phyloP scores from a whole-genome alignment of 2,329 filamentous ascomycete species.

The Colletotrichum lini region DNA sequence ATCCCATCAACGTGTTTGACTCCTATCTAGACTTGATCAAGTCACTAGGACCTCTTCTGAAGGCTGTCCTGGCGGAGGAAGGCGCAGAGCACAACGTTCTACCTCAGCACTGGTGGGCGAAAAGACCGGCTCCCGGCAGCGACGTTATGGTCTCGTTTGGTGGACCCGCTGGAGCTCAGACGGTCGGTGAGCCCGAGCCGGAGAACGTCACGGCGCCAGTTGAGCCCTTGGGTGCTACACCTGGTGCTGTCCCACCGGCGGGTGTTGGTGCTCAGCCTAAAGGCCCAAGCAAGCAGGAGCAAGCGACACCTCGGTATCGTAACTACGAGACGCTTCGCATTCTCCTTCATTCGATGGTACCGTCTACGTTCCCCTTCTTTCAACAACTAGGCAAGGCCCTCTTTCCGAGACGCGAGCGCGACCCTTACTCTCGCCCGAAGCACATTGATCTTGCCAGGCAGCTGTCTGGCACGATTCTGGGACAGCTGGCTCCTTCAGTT shows the following conservation, averaged over 20 bases:
- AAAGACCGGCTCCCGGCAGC: conserved; percentile 36
- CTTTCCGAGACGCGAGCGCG: conserved; percentile 80
- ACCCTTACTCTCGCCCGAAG: conserved; percentile 69
- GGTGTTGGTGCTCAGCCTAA: conserved; percentile 46
- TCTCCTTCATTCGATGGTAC: conserved; percentile 83
- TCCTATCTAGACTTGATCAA: conserved; percentile 83
- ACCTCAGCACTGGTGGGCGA: conserved; percentile 74
- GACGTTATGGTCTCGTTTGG: conserved; percentile 31
- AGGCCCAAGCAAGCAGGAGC: conserved; percentile 61
- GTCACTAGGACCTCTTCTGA: conserved; percentile 82
- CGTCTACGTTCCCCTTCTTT: conserved; percentile 86
- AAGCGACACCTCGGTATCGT: conserved; percentile 64
- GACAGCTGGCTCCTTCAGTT: conserved; percentile 71
- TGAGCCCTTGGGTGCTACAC: conserved; percentile 49
- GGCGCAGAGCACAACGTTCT: conserved; percentile 81
- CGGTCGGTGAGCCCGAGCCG: conserved; percentile 44
- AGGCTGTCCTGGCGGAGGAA: conserved; percentile 88
- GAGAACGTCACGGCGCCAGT: conserved; percentile 53
- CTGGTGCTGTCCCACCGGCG: conserved; percentile 45
- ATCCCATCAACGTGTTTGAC: conserved; percentile 86
- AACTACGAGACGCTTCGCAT: conserved; percentile 86
- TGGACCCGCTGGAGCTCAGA: conserved; percentile 14
- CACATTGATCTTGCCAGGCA: conserved; percentile 73
- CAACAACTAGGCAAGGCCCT: conserved; percentile 88
- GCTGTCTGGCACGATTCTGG: conserved; percentile 79